Conservation (phyloP, 371 early-diverging fungal species). For the Apophysomyces sp. region DNA sequence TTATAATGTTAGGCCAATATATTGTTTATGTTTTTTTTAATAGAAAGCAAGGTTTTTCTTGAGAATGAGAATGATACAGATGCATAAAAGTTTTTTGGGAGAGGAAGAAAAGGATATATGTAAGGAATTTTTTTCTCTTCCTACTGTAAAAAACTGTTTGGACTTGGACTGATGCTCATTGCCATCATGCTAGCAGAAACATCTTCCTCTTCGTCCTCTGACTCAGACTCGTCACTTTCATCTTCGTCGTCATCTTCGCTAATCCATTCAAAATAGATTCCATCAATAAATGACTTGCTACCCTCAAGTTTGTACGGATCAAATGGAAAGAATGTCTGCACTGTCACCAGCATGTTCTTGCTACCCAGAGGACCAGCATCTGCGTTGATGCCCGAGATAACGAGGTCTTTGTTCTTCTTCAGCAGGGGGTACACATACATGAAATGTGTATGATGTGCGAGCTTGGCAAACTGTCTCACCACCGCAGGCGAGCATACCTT, state of each 20-base stretch:
- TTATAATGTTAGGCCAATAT: too few relatives aligned
- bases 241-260: not conserved
- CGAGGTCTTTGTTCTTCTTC: constrained; percentile 61
- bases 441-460: constrained; percentile 78
- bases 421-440: constrained; percentile 84
- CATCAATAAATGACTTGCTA: constrained; percentile 59
- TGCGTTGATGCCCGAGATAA: constrained; percentile 33
- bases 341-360: constrained; percentile 30
- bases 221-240: not conserved
- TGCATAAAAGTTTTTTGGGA: not conserved
- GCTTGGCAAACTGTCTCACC: constrained; percentile 81
- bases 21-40: not conserved
- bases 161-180: not conserved
- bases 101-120: not conserved
- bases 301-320: constrained; percentile 85
- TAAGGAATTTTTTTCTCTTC: not conserved
- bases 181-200: not conserved
- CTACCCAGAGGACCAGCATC: constrained; percentile 11
- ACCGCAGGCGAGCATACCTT: constrained; percentile 80
- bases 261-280: constrained; percentile 71
- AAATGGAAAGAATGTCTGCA: constrained; percentile 93
- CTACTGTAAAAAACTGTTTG: not conserved
- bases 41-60: too few relatives aligned
- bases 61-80: not conserved
- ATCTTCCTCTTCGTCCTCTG: not conserved